Conservation (phyloP, 441 rosid genomes). For the Erodium moschatum region DNA sequence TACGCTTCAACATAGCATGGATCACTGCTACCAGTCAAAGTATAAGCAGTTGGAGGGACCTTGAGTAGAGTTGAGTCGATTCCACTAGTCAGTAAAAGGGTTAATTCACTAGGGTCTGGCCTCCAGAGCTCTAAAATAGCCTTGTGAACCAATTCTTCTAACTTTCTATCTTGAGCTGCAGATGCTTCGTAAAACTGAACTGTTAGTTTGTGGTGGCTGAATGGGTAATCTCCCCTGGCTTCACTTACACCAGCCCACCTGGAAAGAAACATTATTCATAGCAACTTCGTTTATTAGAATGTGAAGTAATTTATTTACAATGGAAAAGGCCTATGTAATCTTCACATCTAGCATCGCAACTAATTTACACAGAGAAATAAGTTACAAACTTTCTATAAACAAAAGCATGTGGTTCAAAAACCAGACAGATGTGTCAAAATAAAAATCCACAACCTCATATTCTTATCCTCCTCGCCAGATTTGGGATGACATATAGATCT, state of each 20-base stretch:
- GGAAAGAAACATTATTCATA: conserved; percentile 22
- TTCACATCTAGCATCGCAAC: not conserved
- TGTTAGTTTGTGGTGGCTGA: conserved; percentile 95
- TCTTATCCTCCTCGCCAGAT: not conserved
- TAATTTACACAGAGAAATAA: not conserved
- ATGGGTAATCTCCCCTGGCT: conserved; percentile 98
- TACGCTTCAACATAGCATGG: conserved; percentile 95
- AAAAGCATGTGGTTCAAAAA: not conserved
- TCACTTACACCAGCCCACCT: conserved; percentile 99
- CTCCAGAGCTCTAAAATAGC: conserved; percentile 98
- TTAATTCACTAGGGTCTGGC: conserved; percentile 88
- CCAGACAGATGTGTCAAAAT: not conserved
- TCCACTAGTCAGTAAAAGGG: conserved; percentile 71
- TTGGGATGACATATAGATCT: not conserved
- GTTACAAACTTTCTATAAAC: not conserved
- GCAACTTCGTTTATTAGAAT: not conserved
- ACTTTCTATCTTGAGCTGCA: conserved; percentile 94
- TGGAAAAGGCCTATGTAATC: not conserved
- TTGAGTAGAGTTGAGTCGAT: conserved; percentile 63
- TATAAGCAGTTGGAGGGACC: conserved; percentile 69
- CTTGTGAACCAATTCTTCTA: conserved; percentile 92
- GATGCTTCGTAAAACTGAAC: conserved; percentile 96
- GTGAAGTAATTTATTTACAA: not conserved
- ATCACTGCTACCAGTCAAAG: conserved; percentile 92
- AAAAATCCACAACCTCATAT: not conserved